Evolutionary conservation across 1,284 basidiomycete species (phyloP), one percentile per base, ranked within the genome.

Genomic region (Pseudozyma flocculosa): DNA sequence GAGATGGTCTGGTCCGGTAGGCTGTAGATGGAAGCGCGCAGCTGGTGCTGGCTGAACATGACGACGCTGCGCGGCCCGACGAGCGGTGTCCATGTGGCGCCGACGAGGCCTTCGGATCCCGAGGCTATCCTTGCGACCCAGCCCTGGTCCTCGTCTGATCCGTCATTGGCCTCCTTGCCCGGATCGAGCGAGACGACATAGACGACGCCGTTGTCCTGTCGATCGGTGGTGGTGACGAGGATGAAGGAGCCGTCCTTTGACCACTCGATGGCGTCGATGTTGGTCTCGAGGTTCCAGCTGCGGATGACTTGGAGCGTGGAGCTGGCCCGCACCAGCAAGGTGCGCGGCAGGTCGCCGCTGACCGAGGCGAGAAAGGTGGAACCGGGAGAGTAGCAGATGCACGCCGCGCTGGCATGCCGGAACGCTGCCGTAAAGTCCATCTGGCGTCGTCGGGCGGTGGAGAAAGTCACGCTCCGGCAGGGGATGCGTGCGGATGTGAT

Each of bases 371-470:
- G 40, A 45, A 74, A 74, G 30, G 70, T 74, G 2, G 72, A 74
- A 21, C 70, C 70, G 2, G 72, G 72, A n/a, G 72, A 74, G 43
- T 68, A 74, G 47, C 52, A 37, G 42, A 74, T 48, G 49, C 65
- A 67, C 21, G 61, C 59, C 47, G 51, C 48, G 18, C 62, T 58
- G n/a, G 68, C 62, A 48, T 74, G 69, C 22, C 50, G 39, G 26
- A 65, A 72, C 15, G 70, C 54, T 30, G 63, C 57, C 19, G 72
- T 72, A 44, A 74, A 74, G 32, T 74, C 72, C 72, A 74, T 74
- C 21, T 45, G 45, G 47, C 18, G 24, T 14, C 24, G 8, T n/a
- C n/a, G n/a, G n/a, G n/a, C n/a, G n/a, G n/a, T n/a, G n/a, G n/a
- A n/a, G n/a, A n/a, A n/a, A n/a, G n/a, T n/a, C n/a, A n/a, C n/a